Evolutionary conservation across 208 protist species (phyloP).

Genomic region (Acanthamoeba healyi): DNA sequence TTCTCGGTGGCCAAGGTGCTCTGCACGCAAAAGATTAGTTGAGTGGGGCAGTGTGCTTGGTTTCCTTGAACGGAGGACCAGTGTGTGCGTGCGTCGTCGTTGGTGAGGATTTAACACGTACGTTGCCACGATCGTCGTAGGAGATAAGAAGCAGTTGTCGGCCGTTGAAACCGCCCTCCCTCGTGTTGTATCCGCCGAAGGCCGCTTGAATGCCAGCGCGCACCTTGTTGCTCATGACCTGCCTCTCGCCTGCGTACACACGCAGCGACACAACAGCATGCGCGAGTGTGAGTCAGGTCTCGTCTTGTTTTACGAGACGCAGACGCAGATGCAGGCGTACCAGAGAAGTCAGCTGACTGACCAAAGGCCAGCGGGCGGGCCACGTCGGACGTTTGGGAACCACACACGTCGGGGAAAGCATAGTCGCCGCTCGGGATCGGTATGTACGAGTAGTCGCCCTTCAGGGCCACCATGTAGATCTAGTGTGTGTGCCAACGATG

Average conservation of each 20-base stretch:
- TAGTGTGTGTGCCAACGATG: too few species aligned
- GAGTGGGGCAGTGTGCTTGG: too few species aligned
- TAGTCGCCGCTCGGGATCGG: not conserved
- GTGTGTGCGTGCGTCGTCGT: too few species aligned
- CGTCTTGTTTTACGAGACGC: too few species aligned
- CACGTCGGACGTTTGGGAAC: slow-evolving; percentile 12
- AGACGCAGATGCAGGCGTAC: too few species aligned
- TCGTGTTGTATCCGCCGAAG: not conserved
- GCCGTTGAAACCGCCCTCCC: slow-evolving; percentile 15
- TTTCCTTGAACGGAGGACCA: too few species aligned
- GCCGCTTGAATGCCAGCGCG: slow-evolving; percentile 22
- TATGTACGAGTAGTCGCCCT: slow-evolving; percentile 13
- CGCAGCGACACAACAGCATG: too few species aligned
- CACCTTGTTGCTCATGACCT: not conserved
- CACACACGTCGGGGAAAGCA: slow-evolving; percentile 19
- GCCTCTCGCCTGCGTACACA: too few species aligned
- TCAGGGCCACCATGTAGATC: not conserved
- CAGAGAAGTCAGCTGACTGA: slow-evolving; percentile 17
- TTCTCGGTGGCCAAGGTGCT: not conserved
- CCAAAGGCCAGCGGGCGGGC: slow-evolving; percentile 12
- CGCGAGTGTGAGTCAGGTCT: too few species aligned
- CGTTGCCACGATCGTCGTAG: slow-evolving; percentile 13
- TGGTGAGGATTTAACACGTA: not conserved
- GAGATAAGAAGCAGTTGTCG: slow-evolving; percentile 30
- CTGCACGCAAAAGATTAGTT: too few species aligned